A percentile compares a stretch with the other conserved stretches of the same genome.
Conservation (phyloP, 2,329 filamentous ascomycete species). For the Scolecobasidium constrictum region DNA sequence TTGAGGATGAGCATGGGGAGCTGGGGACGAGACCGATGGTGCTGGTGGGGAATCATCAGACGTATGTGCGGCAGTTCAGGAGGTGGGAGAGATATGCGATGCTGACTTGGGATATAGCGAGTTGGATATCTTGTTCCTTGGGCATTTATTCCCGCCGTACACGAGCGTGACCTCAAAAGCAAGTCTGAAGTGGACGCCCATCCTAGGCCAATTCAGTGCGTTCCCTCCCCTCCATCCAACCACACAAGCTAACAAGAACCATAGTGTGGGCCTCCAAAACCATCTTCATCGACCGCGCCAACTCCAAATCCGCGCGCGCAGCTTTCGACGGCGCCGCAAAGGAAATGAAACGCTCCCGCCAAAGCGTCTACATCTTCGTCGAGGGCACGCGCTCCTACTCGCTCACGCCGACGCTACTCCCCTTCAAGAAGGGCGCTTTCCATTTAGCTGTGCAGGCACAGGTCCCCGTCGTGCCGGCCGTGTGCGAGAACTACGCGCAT, state of each 20-base stretch:
- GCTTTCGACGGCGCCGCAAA: constrained; percentile 75
- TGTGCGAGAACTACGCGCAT: constrained; percentile 39
- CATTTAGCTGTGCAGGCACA: constrained; percentile 90
- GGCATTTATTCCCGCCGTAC: constrained; percentile 78
- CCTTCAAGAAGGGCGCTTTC: constrained; percentile 99
- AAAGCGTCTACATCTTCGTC: constrained; percentile 75
- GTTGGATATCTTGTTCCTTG: constrained; percentile 87
- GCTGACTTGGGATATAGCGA: constrained; percentile 38
- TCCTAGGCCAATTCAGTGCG: constrained; percentile 84
- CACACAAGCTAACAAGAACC: constrained; percentile 6
- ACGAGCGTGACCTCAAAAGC: constrained; percentile 91
- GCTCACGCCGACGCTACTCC: constrained; percentile 66
- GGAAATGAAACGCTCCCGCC: constrained; percentile 58
- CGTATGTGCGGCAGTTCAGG: constrained; percentile 26
- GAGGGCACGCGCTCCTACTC: constrained; percentile 91
- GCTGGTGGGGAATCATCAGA: constrained; percentile 92
- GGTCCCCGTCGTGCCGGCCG: constrained; percentile 80
- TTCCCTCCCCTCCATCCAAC: constrained; percentile 7
- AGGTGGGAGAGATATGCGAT: background rate
- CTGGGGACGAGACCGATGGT: constrained; percentile 58
- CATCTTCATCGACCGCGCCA: constrained; percentile 90
- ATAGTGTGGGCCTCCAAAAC: constrained; percentile 64
- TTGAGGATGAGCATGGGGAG: constrained; percentile 44
- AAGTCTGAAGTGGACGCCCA: constrained; percentile 64
- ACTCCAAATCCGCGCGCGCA: constrained; percentile 68